Conservation (phyloP, 306 rosid species). For the Quercus cerris region DNA sequence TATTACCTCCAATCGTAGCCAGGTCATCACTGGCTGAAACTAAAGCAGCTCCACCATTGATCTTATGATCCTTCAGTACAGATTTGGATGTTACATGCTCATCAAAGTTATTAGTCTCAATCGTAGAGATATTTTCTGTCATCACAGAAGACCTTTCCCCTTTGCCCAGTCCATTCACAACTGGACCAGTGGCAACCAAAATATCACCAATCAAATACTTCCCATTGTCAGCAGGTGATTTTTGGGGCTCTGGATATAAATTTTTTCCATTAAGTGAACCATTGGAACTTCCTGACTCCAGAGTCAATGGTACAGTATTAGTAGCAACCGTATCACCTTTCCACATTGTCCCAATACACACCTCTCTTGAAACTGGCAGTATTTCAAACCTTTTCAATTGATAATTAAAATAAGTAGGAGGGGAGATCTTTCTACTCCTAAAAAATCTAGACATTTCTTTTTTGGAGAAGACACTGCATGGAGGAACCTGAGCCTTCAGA, state of each 20-base stretch:
- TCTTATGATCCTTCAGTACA: slow-evolving; percentile 27
- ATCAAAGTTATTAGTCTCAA: slow-evolving; percentile 25
- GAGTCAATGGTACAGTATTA: slow-evolving; percentile 27
- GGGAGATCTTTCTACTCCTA: slow-evolving; percentile 50
- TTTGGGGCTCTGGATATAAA: slow-evolving; percentile 30
- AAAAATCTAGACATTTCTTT: slow-evolving; percentile 68
- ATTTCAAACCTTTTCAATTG: slow-evolving; percentile 37
- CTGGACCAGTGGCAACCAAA: slow-evolving; percentile 39
- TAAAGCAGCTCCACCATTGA: slow-evolving; percentile 33
- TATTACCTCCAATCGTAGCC: slow-evolving; percentile 60
- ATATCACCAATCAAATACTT: slow-evolving; percentile 30
- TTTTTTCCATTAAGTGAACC: slow-evolving; percentile 33
- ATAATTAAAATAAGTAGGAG: slow-evolving; percentile 43
- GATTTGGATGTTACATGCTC: slow-evolving; percentile 32
- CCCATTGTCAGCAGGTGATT: slow-evolving; percentile 34
- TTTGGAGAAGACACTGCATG: slow-evolving; percentile 66
- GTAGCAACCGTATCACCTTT: slow-evolving; percentile 23
- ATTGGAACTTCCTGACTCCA: slow-evolving; percentile 41
- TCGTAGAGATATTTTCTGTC: slow-evolving; percentile 23
- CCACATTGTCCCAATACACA: slow-evolving; percentile 19
- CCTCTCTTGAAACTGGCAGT: slow-evolving; percentile 36
- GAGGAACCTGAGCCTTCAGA: slow-evolving; percentile 78
- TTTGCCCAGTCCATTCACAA: slow-evolving; percentile 44
- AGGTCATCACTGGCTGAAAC: slow-evolving; percentile 44
- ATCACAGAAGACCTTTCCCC: slow-evolving; percentile 23